phyloP scores from a whole-genome alignment of 1,139 yeast genomes.

The Candida buenavistaensis region DNA sequence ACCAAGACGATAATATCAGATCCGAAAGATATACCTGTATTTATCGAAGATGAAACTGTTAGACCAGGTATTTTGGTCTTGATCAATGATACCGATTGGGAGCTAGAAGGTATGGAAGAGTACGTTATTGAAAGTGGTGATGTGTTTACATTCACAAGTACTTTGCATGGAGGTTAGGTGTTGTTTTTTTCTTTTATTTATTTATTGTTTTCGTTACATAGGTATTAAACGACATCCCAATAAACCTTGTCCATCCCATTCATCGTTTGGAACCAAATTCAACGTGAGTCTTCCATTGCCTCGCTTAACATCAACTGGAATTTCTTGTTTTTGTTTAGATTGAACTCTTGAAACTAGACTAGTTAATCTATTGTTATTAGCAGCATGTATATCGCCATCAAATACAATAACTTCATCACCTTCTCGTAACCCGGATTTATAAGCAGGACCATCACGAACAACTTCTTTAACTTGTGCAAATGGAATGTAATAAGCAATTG shows the following conservation, averaged over 20 bases:
- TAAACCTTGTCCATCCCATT: constrained; percentile 73
- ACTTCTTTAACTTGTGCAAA: constrained; percentile 60
- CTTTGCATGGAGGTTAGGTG: constrained; percentile 98
- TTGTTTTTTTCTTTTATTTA: too few relatives aligned
- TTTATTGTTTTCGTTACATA: too few relatives aligned
- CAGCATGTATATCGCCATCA: constrained; percentile 50
- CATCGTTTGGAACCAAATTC: constrained; percentile 49
- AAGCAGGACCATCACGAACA: constrained; percentile 49
- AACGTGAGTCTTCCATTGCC: constrained; percentile 22
- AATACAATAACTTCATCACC: constrained; percentile 55
- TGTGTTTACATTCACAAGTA: constrained; percentile 82
- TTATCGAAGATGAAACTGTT: constrained; percentile 75
- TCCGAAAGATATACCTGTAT: constrained; percentile 66
- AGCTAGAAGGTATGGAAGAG: constrained; percentile 83
- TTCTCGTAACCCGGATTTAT: constrained; percentile 35
- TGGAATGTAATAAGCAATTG: constrained; percentile 34
- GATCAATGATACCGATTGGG: constrained; percentile 97
- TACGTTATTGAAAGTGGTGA: constrained; percentile 77
- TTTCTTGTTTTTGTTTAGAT: constrained; percentile 23
- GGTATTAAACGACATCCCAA: constrained; percentile 71
- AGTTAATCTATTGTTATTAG: constrained; percentile 49
- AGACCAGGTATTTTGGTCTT: constrained; percentile 92
- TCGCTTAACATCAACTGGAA: constrained; percentile 40
- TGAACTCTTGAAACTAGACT: constrained; percentile 35
- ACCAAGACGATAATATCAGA: constrained; percentile 56